phyloP scores from a whole-genome alignment of 495 filamentous ascomycete species.

The Tuber aestivum region DNA sequence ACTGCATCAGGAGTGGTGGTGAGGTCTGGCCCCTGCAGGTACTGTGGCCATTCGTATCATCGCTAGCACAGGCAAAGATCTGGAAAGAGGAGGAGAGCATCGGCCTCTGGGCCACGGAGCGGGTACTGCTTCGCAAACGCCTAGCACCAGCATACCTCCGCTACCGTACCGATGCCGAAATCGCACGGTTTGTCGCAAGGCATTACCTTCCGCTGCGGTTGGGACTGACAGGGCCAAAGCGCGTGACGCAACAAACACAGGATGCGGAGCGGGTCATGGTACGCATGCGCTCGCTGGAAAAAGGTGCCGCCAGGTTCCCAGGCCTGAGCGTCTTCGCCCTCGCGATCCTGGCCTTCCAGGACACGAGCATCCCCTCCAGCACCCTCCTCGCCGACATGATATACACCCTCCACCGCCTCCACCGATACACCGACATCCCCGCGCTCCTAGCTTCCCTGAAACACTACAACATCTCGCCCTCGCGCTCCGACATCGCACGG shows the following conservation, averaged over 20 bases:
- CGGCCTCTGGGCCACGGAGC: constrained; percentile 27
- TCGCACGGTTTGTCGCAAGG: constrained; percentile 29
- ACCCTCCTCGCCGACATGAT: constrained; percentile 28
- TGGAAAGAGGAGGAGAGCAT: constrained; percentile 30
- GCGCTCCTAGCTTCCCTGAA: constrained; percentile 17
- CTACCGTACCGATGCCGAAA: constrained; percentile 28
- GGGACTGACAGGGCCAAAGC: constrained; percentile 14
- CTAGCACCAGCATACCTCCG: constrained; percentile 28
- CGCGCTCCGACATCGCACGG: constrained; percentile 25
- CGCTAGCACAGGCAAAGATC: constrained; percentile 23
- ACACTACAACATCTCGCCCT: constrained; percentile 16
- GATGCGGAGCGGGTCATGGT: constrained; percentile 24
- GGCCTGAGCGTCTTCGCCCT: constrained; percentile 21
- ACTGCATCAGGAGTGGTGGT: constrained; percentile 12
- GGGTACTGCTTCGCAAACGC: constrained; percentile 25
- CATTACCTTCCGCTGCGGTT: constrained; percentile 31
- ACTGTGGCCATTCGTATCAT: constrained; percentile 28
- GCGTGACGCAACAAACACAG: background rate
- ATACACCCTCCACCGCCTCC: constrained; percentile 30
- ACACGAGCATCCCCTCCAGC: constrained; percentile 22
- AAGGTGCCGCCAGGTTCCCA: background rate
- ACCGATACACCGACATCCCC: constrained; percentile 20
- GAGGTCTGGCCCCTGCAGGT: constrained; percentile 25
- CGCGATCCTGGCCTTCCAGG: constrained; percentile 26
- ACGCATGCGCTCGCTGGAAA: constrained; percentile 15